Percentiles rank a stretch among this genome's conserved stretches.
Evolutionary conservation across 2,329 filamentous ascomycete species (phyloP).

Genomic region (Ophiocordyceps sinensis): DNA sequence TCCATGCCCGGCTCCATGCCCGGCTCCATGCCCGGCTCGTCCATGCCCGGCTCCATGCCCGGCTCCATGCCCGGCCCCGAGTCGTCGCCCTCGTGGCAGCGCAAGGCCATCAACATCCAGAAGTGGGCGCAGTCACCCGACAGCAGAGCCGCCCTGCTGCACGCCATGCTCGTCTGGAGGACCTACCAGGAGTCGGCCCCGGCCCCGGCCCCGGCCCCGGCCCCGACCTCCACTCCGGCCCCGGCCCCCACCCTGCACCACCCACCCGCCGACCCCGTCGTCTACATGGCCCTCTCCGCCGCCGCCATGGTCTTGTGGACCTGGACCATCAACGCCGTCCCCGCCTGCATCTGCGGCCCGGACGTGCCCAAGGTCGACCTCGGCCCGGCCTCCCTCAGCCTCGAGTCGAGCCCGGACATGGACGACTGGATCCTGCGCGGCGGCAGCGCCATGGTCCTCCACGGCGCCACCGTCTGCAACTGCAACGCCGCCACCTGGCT

Average conservation of each 20-base stretch:
- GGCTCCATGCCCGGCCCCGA: no score
- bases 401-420: conserved; percentile 12
- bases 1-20: no score
- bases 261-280: conserved; percentile 16
- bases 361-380: conserved; percentile 10
- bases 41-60: no score
- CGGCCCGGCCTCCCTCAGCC: conserved; percentile 6
- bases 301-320: conserved; percentile 20
- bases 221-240: no score
- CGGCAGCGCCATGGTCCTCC: conserved; percentile 2
- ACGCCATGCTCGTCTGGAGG: conserved; percentile 18
- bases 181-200: conserved; percentile 8
- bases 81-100: conserved; percentile 7
- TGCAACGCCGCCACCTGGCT: conserved; percentile 4
- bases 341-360: conserved; percentile 13
- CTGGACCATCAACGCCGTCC: conserved; percentile 15
- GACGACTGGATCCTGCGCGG: conserved; percentile 14
- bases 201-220: no score
- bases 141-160: conserved; percentile 17
- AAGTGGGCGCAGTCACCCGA: conserved; percentile 16
- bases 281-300: conserved; percentile 16
- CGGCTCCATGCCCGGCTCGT: no score
- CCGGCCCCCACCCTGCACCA: conserved; percentile 2
- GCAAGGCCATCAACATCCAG: conserved; percentile 8
- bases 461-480: conserved; percentile 5